Evolutionary conservation across 495 filamentous ascomycete genomes (phyloP), one percentile per base, ranked within the genome.

Genomic region (Penicillium tannophilum): DNA sequence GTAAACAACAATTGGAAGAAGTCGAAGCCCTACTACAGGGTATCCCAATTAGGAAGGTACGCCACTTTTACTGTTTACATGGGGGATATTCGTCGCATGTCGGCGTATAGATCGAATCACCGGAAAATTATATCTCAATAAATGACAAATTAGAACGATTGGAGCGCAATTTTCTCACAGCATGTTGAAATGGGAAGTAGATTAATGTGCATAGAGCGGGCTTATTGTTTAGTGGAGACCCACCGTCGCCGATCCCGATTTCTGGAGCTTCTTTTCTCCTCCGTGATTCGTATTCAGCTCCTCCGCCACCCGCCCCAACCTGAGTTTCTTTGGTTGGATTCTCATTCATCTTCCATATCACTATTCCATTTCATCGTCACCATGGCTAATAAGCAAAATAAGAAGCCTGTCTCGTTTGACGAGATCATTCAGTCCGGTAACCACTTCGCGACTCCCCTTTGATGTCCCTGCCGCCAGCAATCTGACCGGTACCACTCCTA

Each of bases 341-440:
- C 33, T 31, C 49, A 9, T 17, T n/a, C n/a, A 19, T 33, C 31
- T 33, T 36, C 33, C 20, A 23, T 23, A 28, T 2, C 9, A 10
- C 12, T 11, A 36, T 36, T 36, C 10, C 10, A 12, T 36, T 36
- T 4, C 8, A 36, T 36, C 28, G 28, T 49, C 12, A 42, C 26
- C 54, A 86, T 85, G 82, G 76, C 79, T 43, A 69, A 76, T 49
- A 73, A 82, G 56, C 70, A 72, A 43, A 6, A 23, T 14, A 47
- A 28, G n/a, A 28, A 46, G 42, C 76, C 83, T 5, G 62, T 76
- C 44, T 85, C 86, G 11, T 88, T 89, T 56, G 79, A 88, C 60
- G 83, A 82, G 59, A 87, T 89, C 59, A 89, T 89, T 61, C 74
- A 86, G 61, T 79, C 81, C 51, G 85, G 86, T 86, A 76, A 69